Base-by-base conservation (phyloP, 2,329 filamentous ascomycete genomes). In the Talaromyces amestolkiae region DNA sequence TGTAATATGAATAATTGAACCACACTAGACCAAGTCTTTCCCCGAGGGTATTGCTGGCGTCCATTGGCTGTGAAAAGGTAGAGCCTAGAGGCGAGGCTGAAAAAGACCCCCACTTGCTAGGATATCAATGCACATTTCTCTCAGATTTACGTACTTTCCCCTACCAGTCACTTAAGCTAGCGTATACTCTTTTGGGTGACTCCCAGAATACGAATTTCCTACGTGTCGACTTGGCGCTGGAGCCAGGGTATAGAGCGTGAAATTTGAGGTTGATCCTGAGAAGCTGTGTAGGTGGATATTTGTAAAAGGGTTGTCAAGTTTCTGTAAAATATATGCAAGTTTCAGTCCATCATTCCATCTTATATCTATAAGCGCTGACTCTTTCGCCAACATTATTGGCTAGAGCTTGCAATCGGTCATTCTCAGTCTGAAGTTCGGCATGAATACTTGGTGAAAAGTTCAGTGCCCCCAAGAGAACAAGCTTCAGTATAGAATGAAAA, bases 401-500 rank as follows among this genome's bases (percentile, higher is more conserved):
- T 58, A 61, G 0, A 9, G 11, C 49, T 9, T 58, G 58, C 8
- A 65, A 58, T n/a, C 58, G 49, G 17, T 62, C 58, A 10, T 35
- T 58, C 41, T 65, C 58, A 19, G n/a, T 47, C 47, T 19, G 63
- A 17, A 65, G 49, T 19, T 65, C 31, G 17, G 41, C 35, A 61
- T 58, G n/a, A 58, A 49, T 9, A 61, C 43, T 17, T n/a, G n/a
- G 49, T 35, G 64, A 61, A 3, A 49, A 45, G 49, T 61, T 39
- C 37, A 65, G 39, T 39, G 64, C 64, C 27, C 64, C 58, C 47
- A 65, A 15, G 41, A 65, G 37, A 31, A 61, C 19, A 9, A 61
- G 61, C 61, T 62, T 61, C 19, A 65, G 39, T 61, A 58, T 37
- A 4, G n/a, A 31, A 61, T 65, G 35, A 33, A 61, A 65, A 22